Base-by-base conservation (phyloP, 2,329 filamentous ascomycete species). In the Xylaria sp. region DNA sequence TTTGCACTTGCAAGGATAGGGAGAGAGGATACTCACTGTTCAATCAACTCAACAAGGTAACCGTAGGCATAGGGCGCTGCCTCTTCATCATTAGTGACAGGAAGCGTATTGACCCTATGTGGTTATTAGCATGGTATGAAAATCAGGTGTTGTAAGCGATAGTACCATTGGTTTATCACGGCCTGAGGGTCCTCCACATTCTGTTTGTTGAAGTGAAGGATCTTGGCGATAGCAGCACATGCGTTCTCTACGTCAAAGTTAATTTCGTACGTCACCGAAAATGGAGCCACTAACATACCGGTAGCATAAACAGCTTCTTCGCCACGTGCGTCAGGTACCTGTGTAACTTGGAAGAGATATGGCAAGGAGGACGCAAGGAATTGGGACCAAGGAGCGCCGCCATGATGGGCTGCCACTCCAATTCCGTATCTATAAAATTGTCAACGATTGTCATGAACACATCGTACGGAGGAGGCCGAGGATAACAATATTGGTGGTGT, bases 271-370 rank as follows among this genome's bases (percentile, higher is more conserved):
- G 15, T n/a, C 6, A n/a, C 28, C 5, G 4, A 48, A 1, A 30
- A 45, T 13, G 4, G 15, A 28, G 30, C 18, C 10, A 28, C n/a
- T 10, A 23, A 72, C 75, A 62, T 67, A 77, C 76, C 76, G 30
- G 96, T 98, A 2, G 96, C 96, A 78, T 97, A 99, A 1, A 97
- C 91, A 75, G 98, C 94, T 74, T 98, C 96, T 71, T 98, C 96
- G 56, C 89, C 90, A 71, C 96, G 89, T 5, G 95, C 91, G 72
- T 97, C 91, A 2, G 91, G 89, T 63, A 95, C 86, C 76, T 92
- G 90, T 6, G 91, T 93, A 55, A 93, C 92, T 77, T 94, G 90
- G 83, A 99, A 97, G 36, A 99, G 85, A 71, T 89, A 90, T 12
- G 92, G 92, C 60, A 98, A 83, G 55, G 92, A 90, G 32, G 90